Evolutionary conservation across 2,329 filamentous ascomycete genomes (phyloP).

Genomic region (Tolypocladium pustulatum): DNA sequence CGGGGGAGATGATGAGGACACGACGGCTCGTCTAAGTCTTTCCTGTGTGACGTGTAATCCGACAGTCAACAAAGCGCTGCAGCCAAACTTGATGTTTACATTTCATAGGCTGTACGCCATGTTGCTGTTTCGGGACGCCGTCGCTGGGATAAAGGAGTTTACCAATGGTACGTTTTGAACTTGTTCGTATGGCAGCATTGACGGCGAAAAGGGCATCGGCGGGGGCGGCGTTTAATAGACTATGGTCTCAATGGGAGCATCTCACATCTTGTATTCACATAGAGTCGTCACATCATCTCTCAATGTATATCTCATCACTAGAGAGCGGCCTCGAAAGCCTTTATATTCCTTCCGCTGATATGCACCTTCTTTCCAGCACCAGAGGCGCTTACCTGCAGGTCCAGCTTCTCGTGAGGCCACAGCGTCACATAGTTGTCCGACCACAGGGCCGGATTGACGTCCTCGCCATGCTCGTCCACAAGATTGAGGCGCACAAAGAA

Average conservation of each 20-base stretch:
- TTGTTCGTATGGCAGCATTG: background rate
- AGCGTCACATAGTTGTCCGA: conserved; percentile 54
- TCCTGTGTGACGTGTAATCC: conserved; percentile 17
- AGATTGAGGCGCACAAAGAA: conserved; percentile 46
- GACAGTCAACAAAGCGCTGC: conserved; percentile 7
- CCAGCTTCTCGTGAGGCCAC: conserved; percentile 42
- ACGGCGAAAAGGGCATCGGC: background rate
- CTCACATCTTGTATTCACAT: background rate
- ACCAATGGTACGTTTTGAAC: background rate
- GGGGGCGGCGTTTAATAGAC: background rate
- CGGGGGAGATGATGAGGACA: background rate
- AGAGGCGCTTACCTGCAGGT: conserved; percentile 8
- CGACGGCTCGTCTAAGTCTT: conserved; percentile 9
- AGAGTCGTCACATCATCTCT: background rate
- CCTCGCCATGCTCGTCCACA: conserved; percentile 29
- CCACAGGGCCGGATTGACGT: conserved; percentile 44
- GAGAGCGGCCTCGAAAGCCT: background rate
- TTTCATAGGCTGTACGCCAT: conserved; percentile 16
- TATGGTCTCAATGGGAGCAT: background rate
- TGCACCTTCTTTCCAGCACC: conserved; percentile 4
- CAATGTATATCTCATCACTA: background rate
- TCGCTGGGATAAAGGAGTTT: conserved; percentile 1
- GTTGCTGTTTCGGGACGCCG: conserved; percentile 14
- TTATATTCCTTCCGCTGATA: conserved; percentile 8
- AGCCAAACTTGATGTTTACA: conserved; percentile 5